Conservation (phyloP, 805 yeast genomes). For the Spathaspora hagerdaliae region DNA sequence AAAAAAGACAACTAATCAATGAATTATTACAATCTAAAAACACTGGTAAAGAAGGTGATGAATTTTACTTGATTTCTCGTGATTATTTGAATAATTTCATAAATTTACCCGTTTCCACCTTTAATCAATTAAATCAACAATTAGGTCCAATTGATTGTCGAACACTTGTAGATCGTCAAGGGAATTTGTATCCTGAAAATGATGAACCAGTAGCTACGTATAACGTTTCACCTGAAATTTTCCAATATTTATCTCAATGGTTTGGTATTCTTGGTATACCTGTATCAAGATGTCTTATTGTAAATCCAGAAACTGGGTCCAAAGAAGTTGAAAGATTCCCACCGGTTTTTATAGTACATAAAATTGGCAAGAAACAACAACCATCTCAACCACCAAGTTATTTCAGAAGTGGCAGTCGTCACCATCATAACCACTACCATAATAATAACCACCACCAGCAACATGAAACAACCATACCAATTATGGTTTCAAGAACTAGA, state of each 20-base stretch:
- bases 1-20: slow-evolving; percentile 17
- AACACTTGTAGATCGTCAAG: slow-evolving; percentile 41
- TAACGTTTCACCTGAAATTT: slow-evolving; percentile 41
- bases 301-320: slow-evolving; percentile 21
- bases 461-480: slow-evolving; percentile 7
- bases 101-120: slow-evolving; percentile 21
- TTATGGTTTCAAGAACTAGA: slow-evolving; percentile 27
- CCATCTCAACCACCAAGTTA: slow-evolving; percentile 1
- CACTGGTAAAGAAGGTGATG: slow-evolving; percentile 42
- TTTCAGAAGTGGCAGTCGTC: slow-evolving; percentile 4
- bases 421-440: slow-evolving; percentile 3
- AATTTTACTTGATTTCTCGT: slow-evolving; percentile 46
- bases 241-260: slow-evolving; percentile 45
- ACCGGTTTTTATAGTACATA: slow-evolving; percentile 33
- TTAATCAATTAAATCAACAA: slow-evolving; percentile 20
- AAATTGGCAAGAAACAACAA: slow-evolving; percentile 17
- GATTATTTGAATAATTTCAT: slow-evolving; percentile 42
- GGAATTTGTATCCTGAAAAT: slow-evolving; percentile 33
- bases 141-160: slow-evolving; percentile 48
- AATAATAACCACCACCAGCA: neutral
- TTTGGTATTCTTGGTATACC: slow-evolving; percentile 47
- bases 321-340: slow-evolving; percentile 32
- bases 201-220: slow-evolving; percentile 13
- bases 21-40: slow-evolving; percentile 9
- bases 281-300: slow-evolving; percentile 25